phyloP scores from a whole-genome alignment of 768 basidiomycete genomes.

The Pulveroboletus sp. region DNA sequence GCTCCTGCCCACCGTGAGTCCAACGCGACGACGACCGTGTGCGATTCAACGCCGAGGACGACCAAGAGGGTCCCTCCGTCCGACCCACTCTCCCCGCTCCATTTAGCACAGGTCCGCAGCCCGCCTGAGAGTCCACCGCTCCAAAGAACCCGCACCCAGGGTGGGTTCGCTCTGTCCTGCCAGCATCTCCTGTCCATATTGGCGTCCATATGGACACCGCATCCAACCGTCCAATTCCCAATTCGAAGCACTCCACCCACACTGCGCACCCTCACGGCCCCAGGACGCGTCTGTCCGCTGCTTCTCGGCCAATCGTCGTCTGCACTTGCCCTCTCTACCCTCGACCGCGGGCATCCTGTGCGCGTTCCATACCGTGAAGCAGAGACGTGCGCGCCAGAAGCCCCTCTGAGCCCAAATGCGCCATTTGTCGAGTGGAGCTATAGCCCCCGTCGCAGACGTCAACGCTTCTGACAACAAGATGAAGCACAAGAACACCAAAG shows the following conservation, averaged over 20 bases:
- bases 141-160: constrained; percentile 11
- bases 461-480: constrained; percentile 1
- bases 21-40: no score
- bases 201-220: constrained; percentile 14
- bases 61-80: constrained; percentile 7
- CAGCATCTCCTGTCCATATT: constrained; percentile 7
- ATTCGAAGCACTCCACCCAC: constrained; percentile 26
- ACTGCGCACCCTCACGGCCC: constrained; percentile 12
- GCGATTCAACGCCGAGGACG: not conserved
- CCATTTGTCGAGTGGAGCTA: constrained; percentile 21
- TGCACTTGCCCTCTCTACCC: constrained; percentile 12
- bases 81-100: constrained; percentile 14
- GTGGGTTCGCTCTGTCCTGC: constrained; percentile 17
- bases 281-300: not conserved
- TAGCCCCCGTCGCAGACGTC: constrained; percentile 1
- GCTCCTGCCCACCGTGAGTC: not conserved
- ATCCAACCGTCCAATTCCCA: constrained; percentile 26
- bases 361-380: constrained; percentile 23
- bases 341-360: constrained; percentile 30
- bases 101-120: constrained; percentile 23
- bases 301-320: constrained; percentile 23
- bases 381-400: constrained; percentile 18
- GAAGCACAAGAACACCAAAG: not conserved
- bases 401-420: constrained; percentile 9
- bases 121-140: constrained; percentile 4